Evolutionary conservation across 768 basidiomycete genomes (phyloP).

Genomic region (Leccinellum albellum): DNA sequence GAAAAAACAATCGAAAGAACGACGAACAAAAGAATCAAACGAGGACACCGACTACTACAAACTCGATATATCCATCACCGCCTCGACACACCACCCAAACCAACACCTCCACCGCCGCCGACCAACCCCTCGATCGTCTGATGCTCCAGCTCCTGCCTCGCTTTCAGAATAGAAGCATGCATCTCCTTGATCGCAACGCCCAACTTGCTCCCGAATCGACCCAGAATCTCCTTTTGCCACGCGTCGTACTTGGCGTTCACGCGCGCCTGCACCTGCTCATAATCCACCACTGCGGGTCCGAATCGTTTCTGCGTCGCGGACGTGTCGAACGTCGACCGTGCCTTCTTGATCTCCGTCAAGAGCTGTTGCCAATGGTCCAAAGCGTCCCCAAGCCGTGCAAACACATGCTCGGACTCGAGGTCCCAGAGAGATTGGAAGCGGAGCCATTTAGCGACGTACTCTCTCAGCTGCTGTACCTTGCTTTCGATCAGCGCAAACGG

Average conservation of each 20-base stretch:
- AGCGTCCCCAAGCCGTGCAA: conserved; percentile 91
- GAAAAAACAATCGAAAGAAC: not conserved
- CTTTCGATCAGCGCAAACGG: conserved; percentile 85
- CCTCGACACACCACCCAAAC: not conserved
- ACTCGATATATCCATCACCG: not conserved
- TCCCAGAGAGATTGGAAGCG: conserved; percentile 99
- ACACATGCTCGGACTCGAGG: conserved; percentile 94
- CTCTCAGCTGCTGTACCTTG: conserved; percentile 82
- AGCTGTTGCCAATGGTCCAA: conserved; percentile 94
- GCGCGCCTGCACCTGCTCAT: conserved; percentile 95
- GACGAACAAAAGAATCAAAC: not conserved
- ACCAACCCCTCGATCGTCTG: conserved; percentile 93
- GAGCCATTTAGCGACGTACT: conserved; percentile 96
- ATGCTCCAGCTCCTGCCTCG: conserved; percentile 91
- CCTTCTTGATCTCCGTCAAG: conserved; percentile 94
- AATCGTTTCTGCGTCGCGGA: conserved; percentile 90
- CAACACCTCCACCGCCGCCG: conserved; percentile 27
- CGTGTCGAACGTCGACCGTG: conserved; percentile 94
- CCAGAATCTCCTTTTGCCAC: conserved; percentile 95
- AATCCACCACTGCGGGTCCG: conserved; percentile 92
- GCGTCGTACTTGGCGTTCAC: conserved; percentile 99
- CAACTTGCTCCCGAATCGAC: conserved; percentile 88
- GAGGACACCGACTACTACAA: not conserved
- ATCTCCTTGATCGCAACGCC: conserved; percentile 97
- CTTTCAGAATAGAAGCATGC: conserved; percentile 89